Evolutionary conservation across 2,329 filamentous ascomycete species (phyloP), one percentile per base, ranked within the genome.

Genomic region (Claviceps monticola): DNA sequence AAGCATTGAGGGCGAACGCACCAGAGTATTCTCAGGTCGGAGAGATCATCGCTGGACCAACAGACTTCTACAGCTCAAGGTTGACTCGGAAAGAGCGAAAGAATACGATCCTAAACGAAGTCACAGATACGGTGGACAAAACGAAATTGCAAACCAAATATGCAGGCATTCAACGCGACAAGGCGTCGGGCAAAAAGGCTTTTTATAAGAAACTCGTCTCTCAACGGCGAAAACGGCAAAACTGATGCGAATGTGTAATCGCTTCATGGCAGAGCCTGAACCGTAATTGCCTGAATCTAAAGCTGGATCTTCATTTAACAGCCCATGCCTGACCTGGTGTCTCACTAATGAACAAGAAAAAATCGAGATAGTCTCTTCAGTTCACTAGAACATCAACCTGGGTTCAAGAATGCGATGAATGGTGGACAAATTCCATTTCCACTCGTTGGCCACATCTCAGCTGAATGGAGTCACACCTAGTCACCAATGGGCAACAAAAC

Each of bases 11-110:
- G 63, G 75, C 78, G 53, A 62, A 55, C 41, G 59, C 63, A 9
- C 93, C 93, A 1, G 82, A 88, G 55, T 97, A 86, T 64, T 94
- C 86, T 19, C 88, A 95, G 61, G 80, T 95, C 29, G 93, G 91
- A 53, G 91, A 87, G 5, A 80, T 98, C 54, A 78, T 96, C 52
- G 84, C 94, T 61, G 90, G 90, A 1, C 83, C 89, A 1, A 90
- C 88, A 1, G 91, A 97, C 62, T 95, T 84, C 69, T 88, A 83
- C 72, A 90, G 78, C 62, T 79, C 81, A 19, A 81, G 91, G 52
- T 75, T 97, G 55, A 82, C 83, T 52, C 91, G 89, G 66, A 94
- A 88, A 69, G 87, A 97, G 59, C 80, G 88, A 58, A 94, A 94
- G 72, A 79, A 78, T 60, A 96, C 86, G 0, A 82, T 98, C 52